Base-by-base conservation (phyloP, 176 grass and related monocot species). In the Poa annua region DNA sequence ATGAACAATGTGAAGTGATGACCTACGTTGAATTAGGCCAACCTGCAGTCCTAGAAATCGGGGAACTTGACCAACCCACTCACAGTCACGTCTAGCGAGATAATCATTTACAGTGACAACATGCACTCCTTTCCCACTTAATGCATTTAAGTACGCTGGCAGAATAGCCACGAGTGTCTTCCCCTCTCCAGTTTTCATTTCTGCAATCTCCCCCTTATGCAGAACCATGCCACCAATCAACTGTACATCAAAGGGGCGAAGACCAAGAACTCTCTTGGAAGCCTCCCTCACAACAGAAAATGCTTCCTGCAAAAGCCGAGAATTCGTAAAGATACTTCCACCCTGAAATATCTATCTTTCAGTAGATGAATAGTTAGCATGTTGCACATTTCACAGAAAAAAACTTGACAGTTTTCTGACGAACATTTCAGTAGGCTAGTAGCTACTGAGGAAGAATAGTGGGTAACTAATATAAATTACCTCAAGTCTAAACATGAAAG, bases 11-110 rank as follows among this genome's bases (percentile, higher is more conserved):
- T 62, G 82, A 68, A 81, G 78, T 54, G 80, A 78, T 76, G 74
- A 98, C 96, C 87, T 98, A 98, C 92, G 92, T 95, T 98, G 96
- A 88, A 98, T 95, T 86, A 98, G 80, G 77, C 92, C 96, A 92
- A 98, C 92, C 84, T 98, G 96, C 85, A 98, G 87, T 66, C 96
- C 96, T 35, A 98, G 83, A 84, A 98, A 98, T 82, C 92, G 88
- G 36, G 92, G 96, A 85, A 98, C 92, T 88, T 98, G 96, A 71
- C 96, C 96, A 74, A 98, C 96, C 96, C 96, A 98, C 82, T 98
- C 96, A 88, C 96, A 95, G 66, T 98, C 96, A 81, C 96, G 92
- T 74, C 96, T 89, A 20, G 96, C 96, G 48, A 98, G 90, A 60
- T 98, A 98, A 91, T 98, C 96, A 84, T 98, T 98, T 84, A 98